Conservation (phyloP, 306 rosid species). For the Mimosa pudica region DNA sequence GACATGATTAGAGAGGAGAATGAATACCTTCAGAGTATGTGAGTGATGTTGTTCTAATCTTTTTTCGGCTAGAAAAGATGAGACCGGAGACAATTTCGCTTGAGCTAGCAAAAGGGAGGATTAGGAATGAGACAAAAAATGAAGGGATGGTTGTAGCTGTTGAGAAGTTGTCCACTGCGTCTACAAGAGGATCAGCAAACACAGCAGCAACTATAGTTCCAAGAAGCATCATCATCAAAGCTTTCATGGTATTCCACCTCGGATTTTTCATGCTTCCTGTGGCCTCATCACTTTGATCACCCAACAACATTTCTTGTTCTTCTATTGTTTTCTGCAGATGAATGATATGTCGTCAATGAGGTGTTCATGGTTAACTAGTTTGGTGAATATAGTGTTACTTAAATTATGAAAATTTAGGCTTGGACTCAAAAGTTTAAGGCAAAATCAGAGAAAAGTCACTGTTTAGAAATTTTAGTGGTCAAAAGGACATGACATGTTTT, state of each 20-base stretch:
- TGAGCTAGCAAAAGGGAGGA: slow-evolving; percentile 65
- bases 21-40: slow-evolving; percentile 71
- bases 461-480: too few species aligned
- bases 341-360: not conserved
- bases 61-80: slow-evolving; percentile 61
- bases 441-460: too few species aligned
- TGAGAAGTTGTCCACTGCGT: slow-evolving; percentile 69
- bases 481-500: too few species aligned
- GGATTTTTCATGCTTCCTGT: slow-evolving; percentile 34
- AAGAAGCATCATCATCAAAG: slow-evolving; percentile 47
- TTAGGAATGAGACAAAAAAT: slow-evolving; percentile 69
- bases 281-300: slow-evolving; percentile 40
- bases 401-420: not conserved
- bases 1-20: slow-evolving; percentile 20
- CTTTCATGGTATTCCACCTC: slow-evolving; percentile 42
- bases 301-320: slow-evolving; percentile 17
- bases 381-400: not conserved
- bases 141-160: slow-evolving; percentile 64
- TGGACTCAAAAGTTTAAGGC: not conserved
- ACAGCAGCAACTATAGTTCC: slow-evolving; percentile 67
- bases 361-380: not conserved
- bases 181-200: slow-evolving; percentile 68
- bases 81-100: slow-evolving; percentile 71
- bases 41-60: slow-evolving; percentile 56
- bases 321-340: slow-evolving; percentile 31